Conservation (phyloP, 2,329 filamentous ascomycete genomes). For the Lomentospora prolificans region DNA sequence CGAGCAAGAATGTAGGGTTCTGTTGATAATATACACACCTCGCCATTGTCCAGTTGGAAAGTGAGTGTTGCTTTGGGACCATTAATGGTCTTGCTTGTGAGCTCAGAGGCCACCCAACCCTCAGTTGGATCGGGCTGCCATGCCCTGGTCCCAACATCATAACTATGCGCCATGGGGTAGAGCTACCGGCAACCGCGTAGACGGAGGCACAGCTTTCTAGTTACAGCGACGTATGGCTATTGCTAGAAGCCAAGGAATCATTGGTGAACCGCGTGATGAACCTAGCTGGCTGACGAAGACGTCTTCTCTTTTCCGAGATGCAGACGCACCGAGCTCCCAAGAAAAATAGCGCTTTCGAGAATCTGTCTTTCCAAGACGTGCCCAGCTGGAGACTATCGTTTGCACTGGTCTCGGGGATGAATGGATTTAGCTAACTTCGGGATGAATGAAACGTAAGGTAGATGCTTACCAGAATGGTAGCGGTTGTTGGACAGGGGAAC, state of each 20-base stretch:
- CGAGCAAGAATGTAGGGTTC: no score
- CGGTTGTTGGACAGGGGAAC: no score
- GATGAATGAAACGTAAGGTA: no score
- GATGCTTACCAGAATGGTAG: no score
- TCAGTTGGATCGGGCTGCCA: conserved; percentile 96
- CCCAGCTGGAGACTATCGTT: no score
- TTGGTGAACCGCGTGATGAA: no score
- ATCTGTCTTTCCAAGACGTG: no score
- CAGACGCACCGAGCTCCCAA: background rate
- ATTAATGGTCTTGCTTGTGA: conserved; percentile 72
- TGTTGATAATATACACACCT: conserved; percentile 46
- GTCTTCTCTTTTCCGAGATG: no score
- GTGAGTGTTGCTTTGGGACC: conserved; percentile 80
- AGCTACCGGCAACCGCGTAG: background rate
- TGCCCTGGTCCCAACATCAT: conserved; percentile 92
- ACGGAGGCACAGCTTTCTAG: background rate
- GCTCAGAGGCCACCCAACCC: conserved; percentile 95
- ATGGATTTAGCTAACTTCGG: no score
- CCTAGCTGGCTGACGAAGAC: no score
- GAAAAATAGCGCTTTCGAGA: no score
- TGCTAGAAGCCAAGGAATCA: background rate
- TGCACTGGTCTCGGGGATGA: no score
- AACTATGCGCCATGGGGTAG: conserved; percentile 71
- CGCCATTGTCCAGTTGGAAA: conserved; percentile 86
- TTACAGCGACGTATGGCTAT: background rate